A percentile compares a stretch with the other conserved stretches of the same genome.
Conservation (phyloP, 23 red algal species). For the Gracilaria gracilis region DNA sequence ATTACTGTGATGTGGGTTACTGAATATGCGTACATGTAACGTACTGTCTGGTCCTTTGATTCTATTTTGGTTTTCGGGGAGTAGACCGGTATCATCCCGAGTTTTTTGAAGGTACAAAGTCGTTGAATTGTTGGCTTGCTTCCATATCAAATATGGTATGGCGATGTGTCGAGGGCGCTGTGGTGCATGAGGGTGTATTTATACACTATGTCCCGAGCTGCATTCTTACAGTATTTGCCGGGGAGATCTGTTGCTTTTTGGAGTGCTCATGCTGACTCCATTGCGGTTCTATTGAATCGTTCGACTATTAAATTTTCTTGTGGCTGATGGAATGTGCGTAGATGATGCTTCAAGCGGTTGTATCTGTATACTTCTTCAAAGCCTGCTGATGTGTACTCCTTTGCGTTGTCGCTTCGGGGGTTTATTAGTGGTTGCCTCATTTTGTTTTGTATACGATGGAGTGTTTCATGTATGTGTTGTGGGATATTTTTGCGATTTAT, state of each 20-base stretch:
- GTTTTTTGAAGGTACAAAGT: too few species aligned
- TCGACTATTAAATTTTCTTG: background rate
- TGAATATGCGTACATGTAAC: too few species aligned
- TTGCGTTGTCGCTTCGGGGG: too few species aligned
- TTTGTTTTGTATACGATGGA: background rate
- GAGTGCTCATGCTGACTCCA: background rate
- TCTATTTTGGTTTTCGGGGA: too few species aligned
- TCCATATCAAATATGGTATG: too few species aligned
- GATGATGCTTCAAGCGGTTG: background rate
- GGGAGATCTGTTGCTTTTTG: background rate
- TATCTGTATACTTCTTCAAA: too few species aligned
- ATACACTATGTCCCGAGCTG: background rate
- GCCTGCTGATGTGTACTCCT: too few species aligned
- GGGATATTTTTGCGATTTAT: conserved; percentile 25
- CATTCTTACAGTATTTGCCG: background rate
- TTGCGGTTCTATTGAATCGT: background rate
- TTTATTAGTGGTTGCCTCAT: background rate
- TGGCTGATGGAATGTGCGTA: background rate
- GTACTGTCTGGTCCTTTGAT: too few species aligned
- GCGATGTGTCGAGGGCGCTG: background rate
- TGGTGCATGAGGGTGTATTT: conserved; percentile 4
- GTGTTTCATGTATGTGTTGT: background rate
- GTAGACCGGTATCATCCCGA: too few species aligned
- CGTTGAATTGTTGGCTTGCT: too few species aligned
- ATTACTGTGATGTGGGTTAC: too few species aligned